phyloP scores from a whole-genome alignment of 148 eudicot species.

The Vaccinium darrowii region DNA sequence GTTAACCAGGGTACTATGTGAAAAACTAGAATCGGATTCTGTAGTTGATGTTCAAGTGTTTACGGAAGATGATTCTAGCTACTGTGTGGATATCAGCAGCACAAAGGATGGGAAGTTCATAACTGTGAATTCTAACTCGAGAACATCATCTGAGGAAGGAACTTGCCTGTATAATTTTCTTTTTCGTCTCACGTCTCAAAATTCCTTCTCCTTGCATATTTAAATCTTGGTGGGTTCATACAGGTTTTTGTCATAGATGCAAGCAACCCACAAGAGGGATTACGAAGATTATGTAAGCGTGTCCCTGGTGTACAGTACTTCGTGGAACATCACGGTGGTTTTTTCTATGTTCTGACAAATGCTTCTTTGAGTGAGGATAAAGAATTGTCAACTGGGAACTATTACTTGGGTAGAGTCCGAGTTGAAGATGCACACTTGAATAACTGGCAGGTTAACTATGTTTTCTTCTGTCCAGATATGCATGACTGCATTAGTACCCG shows the following conservation, averaged over 20 bases:
- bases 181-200: conserved; percentile 6
- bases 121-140: conserved; percentile 92
- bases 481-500: neutral
- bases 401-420: conserved; percentile 59
- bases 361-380: conserved; percentile 35
- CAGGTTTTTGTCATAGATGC: conserved; percentile 83
- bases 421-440: conserved; percentile 49
- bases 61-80: conserved; percentile 74
- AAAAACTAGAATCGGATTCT: conserved; percentile 49
- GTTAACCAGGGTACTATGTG: conserved; percentile 60
- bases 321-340: conserved; percentile 84
- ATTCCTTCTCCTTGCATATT: conserved; percentile 8
- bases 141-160: conserved; percentile 94
- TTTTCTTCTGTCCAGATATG: neutral
- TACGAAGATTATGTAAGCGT: conserved; percentile 69
- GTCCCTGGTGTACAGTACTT: conserved; percentile 74
- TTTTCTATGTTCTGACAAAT: conserved; percentile 82
- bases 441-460: conserved; percentile 65
- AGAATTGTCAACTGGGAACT: conserved; percentile 45
- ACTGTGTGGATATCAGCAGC: conserved; percentile 85
- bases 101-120: conserved; percentile 95
- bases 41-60: conserved; percentile 44
- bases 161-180: conserved; percentile 27
- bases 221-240: conserved; percentile 20
- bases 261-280: conserved; percentile 46